Evolutionary conservation across 2,329 filamentous ascomycete species (phyloP), one percentile per base, ranked within the genome.

Genomic region (Pseudofabraea citricarpa): DNA sequence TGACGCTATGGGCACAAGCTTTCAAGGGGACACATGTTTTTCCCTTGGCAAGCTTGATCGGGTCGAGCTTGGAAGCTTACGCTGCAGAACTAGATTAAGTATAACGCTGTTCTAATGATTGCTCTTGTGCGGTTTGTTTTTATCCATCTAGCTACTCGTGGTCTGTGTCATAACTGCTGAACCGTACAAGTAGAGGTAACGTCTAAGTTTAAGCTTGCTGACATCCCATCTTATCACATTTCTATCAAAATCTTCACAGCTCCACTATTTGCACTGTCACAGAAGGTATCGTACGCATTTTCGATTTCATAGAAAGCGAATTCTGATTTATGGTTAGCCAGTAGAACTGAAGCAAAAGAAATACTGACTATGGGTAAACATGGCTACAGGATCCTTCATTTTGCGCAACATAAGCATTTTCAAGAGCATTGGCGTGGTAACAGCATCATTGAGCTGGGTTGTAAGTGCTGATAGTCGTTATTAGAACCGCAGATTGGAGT

Each of bases 391-490:
- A 16, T 15, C 16, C 16, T 69, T 55, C 10, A 73, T 48, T 29
- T 61, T 67, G 7, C 64, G 61, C 0, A 69, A 56, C 22, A 60
- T 50, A 12, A 68, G 64, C 12, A 73, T 55, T 47, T 67, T 68
- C 10, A 73, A 48, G 15, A 74, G 55, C 64, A 71, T 71, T 0
- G 70, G 68, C 12, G 67, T 70, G 0, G 70, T 68, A 3, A 61
- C 60, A 0, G 68, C 65, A 49, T 74, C 68, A 3, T 74, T 69
- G 2, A 74, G 58, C 13, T 65, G 56, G 1, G 68, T 73, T 0
- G 68, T 72, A 39, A 74, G 68, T 20, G 59, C 65, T 33, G 16
- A 9, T 7, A 33, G 9, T 16, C 8, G 16, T 8, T 8, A 33
- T 33, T 15, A 33, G 31, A 8, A 33, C 9, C 8, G 7, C 9